A percentile compares a stretch with the other conserved stretches of the same genome.
phyloP scores from a whole-genome alignment of 257 asterid species.

The Solanum virginianum region DNA sequence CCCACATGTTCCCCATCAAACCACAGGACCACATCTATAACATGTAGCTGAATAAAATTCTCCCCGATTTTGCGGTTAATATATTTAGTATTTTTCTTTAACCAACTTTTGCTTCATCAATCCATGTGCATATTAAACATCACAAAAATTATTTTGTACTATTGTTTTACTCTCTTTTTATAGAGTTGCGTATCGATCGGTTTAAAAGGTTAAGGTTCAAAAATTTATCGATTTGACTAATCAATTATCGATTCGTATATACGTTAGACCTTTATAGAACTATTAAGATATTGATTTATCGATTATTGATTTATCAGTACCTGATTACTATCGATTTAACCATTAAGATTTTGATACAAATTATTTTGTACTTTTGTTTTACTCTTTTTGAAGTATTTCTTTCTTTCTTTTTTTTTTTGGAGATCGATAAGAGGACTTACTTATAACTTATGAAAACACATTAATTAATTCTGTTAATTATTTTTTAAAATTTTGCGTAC shows the following conservation, averaged over 20 bases:
- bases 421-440: background rate
- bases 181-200: too few species aligned
- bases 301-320: too few species aligned
- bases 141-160: background rate
- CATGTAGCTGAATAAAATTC: background rate
- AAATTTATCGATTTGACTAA: too few species aligned
- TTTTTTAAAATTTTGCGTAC: background rate
- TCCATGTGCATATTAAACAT: background rate
- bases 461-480: background rate
- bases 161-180: background rate
- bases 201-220: too few species aligned
- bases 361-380: background rate
- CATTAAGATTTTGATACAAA: too few species aligned
- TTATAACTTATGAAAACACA: background rate
- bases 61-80: background rate
- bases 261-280: rapidly evolving
- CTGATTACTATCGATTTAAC: too few species aligned
- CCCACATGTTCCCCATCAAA: background rate
- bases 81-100: background rate
- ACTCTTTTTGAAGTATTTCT: background rate
- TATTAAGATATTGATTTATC: too few species aligned
- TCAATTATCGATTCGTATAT: too few species aligned
- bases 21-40: background rate
- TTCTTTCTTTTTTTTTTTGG: background rate
- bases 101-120: background rate